Conservation (phyloP, 179 eudicot species). For the Vitellaria paradoxa region DNA sequence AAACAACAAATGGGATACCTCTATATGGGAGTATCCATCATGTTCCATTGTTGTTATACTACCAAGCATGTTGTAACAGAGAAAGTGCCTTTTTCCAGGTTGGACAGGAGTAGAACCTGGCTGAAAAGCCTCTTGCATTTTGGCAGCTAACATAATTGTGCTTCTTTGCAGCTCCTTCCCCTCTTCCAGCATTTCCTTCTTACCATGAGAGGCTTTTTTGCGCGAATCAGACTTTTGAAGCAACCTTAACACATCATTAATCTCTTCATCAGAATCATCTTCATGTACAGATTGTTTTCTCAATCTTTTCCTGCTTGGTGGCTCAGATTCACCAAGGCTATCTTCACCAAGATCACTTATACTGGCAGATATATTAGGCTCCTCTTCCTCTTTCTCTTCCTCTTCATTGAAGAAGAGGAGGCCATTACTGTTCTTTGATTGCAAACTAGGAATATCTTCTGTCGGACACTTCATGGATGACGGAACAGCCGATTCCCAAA, state of each 20-base stretch:
- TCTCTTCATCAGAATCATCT: constrained; percentile 50
- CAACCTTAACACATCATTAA: constrained; percentile 31
- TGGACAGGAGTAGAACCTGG: constrained; percentile 89
- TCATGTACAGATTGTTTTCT: constrained; percentile 54
- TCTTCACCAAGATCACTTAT: constrained; percentile 87
- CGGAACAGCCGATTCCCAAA: constrained; percentile 92
- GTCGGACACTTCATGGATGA: constrained; percentile 91
- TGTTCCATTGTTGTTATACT: constrained; percentile 82
- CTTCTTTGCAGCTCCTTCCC: constrained; percentile 33
- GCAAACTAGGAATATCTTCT: constrained; percentile 67
- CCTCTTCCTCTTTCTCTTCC: constrained; percentile 61
- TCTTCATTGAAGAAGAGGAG: constrained; percentile 78
- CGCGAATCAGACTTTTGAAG: constrained; percentile 46
- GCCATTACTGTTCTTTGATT: constrained; percentile 59
- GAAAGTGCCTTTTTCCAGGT: constrained; percentile 72
- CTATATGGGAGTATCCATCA: constrained; percentile 88
- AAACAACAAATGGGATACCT: constrained; percentile 39
- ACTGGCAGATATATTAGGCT: constrained; percentile 57
- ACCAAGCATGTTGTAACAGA: constrained; percentile 93
- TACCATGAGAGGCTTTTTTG: constrained; percentile 46
- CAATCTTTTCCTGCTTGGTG: constrained; percentile 71
- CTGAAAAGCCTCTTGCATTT: constrained; percentile 91
- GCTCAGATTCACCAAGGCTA: constrained; percentile 54
- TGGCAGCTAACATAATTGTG: constrained; percentile 26
- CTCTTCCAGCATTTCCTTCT: constrained; percentile 40